These are phyloP conservation scores for Tuber aestivum DNA, from an alignment of 495 filamentous ascomycete genomes.

Conservation along the genomic window DNA sequence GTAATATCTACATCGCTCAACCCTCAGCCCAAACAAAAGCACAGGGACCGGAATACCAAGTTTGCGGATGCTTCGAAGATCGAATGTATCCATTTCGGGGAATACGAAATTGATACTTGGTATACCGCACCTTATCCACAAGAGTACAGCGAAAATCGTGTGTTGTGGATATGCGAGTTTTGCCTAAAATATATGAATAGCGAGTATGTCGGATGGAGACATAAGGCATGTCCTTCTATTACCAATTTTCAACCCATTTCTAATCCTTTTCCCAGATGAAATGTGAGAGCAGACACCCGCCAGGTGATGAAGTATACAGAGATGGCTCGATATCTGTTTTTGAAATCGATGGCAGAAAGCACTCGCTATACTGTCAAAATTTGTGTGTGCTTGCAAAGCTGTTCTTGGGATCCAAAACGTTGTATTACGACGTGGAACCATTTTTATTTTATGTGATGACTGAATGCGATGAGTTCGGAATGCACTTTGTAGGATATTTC, in stretches of 20 bases:
- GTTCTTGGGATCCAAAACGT: slow-evolving; percentile 92
- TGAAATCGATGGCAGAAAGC: slow-evolving; percentile 93
- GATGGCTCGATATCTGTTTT: slow-evolving; percentile 89
- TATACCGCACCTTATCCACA: slow-evolving; percentile 98
- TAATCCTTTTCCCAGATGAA: slow-evolving; percentile 50
- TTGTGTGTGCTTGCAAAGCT: slow-evolving; percentile 92
- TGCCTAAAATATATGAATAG: slow-evolving; percentile 99
- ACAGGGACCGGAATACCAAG: slow-evolving; percentile 52
- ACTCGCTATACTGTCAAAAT: slow-evolving; percentile 96
- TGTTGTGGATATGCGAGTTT: slow-evolving; percentile 97
- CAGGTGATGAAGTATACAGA: slow-evolving; percentile 97
- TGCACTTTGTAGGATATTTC: slow-evolving; percentile 97
- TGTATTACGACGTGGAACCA: slow-evolving; percentile 97
- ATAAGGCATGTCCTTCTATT: slow-evolving; percentile 58
- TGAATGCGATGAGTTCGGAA: slow-evolving; percentile 85
- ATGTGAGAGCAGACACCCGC: slow-evolving; percentile 91
- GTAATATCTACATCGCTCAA: slow-evolving; percentile 26
- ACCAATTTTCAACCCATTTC: not conserved
- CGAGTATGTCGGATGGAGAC: slow-evolving; percentile 93
- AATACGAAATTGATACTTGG: slow-evolving; percentile 97
- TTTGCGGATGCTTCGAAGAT: slow-evolving; percentile 89
- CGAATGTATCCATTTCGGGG: slow-evolving; percentile 96
- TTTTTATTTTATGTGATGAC: slow-evolving; percentile 99
- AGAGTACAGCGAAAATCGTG: slow-evolving; percentile 90
- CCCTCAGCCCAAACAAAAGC: slow-evolving; percentile 24